Conservation (phyloP, 768 basidiomycete species). For the Heimioporus sp. region DNA sequence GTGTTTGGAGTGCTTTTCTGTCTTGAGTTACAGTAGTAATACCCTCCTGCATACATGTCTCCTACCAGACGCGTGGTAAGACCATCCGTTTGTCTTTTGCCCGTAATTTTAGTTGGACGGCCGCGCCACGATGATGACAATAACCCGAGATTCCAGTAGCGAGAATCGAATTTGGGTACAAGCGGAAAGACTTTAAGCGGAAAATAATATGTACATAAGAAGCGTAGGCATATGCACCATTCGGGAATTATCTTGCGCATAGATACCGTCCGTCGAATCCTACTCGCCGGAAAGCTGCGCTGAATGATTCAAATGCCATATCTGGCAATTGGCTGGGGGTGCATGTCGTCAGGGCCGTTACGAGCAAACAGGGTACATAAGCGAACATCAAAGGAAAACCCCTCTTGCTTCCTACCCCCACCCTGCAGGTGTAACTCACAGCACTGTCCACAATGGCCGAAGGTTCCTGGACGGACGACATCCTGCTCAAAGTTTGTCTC, state of each 20-base stretch:
- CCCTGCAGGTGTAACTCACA: background rate
- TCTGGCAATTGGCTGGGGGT: constrained; percentile 9
- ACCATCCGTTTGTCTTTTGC: constrained; percentile 11
- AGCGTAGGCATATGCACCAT: background rate
- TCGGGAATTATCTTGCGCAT: background rate
- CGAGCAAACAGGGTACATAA: constrained; percentile 22
- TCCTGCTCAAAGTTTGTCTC: constrained; percentile 68
- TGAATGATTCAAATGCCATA: background rate
- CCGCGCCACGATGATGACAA: background rate
- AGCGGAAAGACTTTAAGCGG: too few species aligned
- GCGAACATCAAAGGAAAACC: constrained; percentile 7
- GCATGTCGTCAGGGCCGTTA: constrained; percentile 21
- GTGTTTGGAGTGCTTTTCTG: constrained; percentile 2
- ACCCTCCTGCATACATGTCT: constrained; percentile 28
- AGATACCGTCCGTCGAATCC: too few species aligned
- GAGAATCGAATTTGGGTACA: too few species aligned
- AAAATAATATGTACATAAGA: background rate
- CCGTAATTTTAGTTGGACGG: background rate
- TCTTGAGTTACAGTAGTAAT: constrained; percentile 27
- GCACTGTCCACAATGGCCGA: constrained; percentile 46
- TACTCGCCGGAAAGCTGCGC: background rate
- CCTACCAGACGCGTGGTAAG: constrained; percentile 17
- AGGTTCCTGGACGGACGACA: constrained; percentile 68
- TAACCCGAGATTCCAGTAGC: too few species aligned
- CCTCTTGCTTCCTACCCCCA: constrained; percentile 18